Evolutionary conservation across 2,329 filamentous ascomycete species (phyloP).

Genomic region (Arthroderma uncinatum): DNA sequence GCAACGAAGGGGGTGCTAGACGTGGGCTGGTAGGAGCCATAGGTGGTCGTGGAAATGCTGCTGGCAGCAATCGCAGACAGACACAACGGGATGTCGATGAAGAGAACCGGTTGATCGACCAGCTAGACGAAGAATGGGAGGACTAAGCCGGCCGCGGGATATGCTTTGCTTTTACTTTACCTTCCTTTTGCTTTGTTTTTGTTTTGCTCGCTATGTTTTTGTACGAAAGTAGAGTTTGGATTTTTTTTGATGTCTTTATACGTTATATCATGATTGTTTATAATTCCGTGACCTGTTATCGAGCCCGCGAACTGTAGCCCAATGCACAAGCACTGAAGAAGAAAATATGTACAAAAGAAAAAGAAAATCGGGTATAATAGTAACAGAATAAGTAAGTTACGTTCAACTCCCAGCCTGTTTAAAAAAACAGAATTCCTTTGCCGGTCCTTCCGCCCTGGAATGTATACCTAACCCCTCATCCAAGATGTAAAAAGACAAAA

Average conservation of each 20-base stretch:
- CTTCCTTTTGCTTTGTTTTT: neutral
- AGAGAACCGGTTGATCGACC: slow-evolving; percentile 89
- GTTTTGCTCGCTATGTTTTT: slow-evolving; percentile 1
- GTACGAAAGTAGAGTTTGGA: neutral
- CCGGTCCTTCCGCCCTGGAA: neutral
- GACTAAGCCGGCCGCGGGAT: slow-evolving; percentile 37
- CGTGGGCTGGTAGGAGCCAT: slow-evolving; percentile 28
- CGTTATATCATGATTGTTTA: neutral
- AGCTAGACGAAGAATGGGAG: slow-evolving; percentile 95
- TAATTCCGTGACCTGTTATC: neutral
- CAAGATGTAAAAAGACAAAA: neutral
- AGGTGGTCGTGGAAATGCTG: slow-evolving; percentile 25
- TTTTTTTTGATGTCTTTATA: neutral
- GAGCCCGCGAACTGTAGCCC: neutral
- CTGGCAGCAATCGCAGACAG: slow-evolving; percentile 29
- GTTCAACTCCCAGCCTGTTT: neutral
- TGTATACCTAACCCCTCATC: neutral
- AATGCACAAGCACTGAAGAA: neutral
- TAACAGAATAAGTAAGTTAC: neutral
- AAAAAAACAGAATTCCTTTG: neutral
- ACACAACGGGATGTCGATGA: slow-evolving; percentile 50
- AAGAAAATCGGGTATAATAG: neutral
- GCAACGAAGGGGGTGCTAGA: slow-evolving; percentile 14
- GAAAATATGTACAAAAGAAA: neutral
- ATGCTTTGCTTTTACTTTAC: neutral